Conservation (phyloP, 345 rosid species). For the Gossypium ekmanianum region DNA sequence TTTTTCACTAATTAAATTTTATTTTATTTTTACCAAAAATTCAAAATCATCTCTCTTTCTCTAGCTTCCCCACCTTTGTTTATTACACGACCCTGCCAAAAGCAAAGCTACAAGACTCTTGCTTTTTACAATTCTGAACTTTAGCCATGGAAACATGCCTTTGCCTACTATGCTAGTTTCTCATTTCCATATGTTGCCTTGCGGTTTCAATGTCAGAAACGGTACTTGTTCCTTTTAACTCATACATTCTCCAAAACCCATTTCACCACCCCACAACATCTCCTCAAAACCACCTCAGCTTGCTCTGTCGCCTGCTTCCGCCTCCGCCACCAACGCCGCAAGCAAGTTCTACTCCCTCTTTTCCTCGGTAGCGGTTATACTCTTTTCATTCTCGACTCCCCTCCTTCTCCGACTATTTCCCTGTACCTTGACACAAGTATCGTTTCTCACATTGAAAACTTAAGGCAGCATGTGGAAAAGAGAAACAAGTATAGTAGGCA, state of each 20-base stretch:
- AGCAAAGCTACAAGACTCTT: not conserved
- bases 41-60: not conserved
- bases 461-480: slow-evolving; percentile 21
- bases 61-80: not conserved
- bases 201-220: slow-evolving; percentile 26
- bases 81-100: not conserved
- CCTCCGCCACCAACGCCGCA: slow-evolving; percentile 19
- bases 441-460: slow-evolving; percentile 27
- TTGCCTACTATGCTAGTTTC: slow-evolving; percentile 28
- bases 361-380: slow-evolving; percentile 87
- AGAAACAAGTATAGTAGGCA: slow-evolving; percentile 28
- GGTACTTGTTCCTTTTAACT: slow-evolving; percentile 46
- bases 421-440: slow-evolving; percentile 78
- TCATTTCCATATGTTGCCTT: slow-evolving; percentile 22
- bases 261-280: slow-evolving; percentile 59
- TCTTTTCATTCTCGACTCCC: slow-evolving; percentile 50
- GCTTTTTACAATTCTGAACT: not conserved
- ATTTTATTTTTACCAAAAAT: not conserved
- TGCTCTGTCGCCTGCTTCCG: slow-evolving; percentile 72
- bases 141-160: slow-evolving; percentile 33
- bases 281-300: slow-evolving; percentile 68
- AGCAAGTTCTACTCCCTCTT: slow-evolving; percentile 80
- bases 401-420: slow-evolving; percentile 47
- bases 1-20: too few relatives aligned
- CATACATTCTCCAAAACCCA: slow-evolving; percentile 64